These are phyloP conservation scores for Penicillium sp. DNA, from an alignment of 2,329 filamentous ascomycete species.

Conservation along the genomic window DNA sequence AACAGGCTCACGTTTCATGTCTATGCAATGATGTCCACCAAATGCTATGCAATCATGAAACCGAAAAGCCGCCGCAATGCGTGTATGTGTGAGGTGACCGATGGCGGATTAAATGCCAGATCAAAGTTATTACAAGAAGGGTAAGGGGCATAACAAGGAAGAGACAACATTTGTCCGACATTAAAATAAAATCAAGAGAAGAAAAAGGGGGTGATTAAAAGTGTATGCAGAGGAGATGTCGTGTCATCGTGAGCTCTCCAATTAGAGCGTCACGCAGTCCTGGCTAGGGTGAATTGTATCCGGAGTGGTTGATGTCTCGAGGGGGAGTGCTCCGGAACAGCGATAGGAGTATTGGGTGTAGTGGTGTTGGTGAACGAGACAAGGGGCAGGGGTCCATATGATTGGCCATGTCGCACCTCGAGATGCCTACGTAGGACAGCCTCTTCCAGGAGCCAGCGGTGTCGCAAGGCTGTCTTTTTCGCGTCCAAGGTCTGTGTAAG, in stretches of 20 bases:
- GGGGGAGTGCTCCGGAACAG: slow-evolving; percentile 21
- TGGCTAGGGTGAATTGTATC: slow-evolving; percentile 4
- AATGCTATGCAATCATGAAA: slow-evolving; percentile 29
- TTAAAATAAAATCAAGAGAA: slow-evolving; percentile 4
- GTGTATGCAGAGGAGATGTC: slow-evolving; percentile 10
- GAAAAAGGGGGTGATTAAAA: slow-evolving; percentile 8
- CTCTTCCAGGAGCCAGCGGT: slow-evolving; percentile 46
- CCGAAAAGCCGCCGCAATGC: slow-evolving; percentile 24
- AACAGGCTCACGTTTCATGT: slow-evolving; percentile 4
- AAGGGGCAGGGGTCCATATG: slow-evolving; percentile 42
- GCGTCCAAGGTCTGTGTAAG: slow-evolving; percentile 33
- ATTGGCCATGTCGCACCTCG: slow-evolving; percentile 36
- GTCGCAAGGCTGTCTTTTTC: slow-evolving; percentile 36
- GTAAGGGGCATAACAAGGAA: slow-evolving; percentile 7
- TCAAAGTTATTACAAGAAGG: slow-evolving; percentile 22
- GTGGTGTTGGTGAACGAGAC: slow-evolving; percentile 33
- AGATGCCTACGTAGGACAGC: slow-evolving; percentile 42
- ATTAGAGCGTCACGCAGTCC: not conserved
- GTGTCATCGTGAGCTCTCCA: slow-evolving; percentile 2
- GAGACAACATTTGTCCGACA: not conserved
- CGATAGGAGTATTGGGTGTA: slow-evolving; percentile 33
- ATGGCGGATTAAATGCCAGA: slow-evolving; percentile 11
- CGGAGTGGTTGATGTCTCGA: not conserved
- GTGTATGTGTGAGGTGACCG: slow-evolving; percentile 14
- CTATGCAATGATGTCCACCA: slow-evolving; percentile 30